phyloP scores from a whole-genome alignment of 2,329 filamentous ascomycete genomes.

The Fusarium pseudoanthophilum region DNA sequence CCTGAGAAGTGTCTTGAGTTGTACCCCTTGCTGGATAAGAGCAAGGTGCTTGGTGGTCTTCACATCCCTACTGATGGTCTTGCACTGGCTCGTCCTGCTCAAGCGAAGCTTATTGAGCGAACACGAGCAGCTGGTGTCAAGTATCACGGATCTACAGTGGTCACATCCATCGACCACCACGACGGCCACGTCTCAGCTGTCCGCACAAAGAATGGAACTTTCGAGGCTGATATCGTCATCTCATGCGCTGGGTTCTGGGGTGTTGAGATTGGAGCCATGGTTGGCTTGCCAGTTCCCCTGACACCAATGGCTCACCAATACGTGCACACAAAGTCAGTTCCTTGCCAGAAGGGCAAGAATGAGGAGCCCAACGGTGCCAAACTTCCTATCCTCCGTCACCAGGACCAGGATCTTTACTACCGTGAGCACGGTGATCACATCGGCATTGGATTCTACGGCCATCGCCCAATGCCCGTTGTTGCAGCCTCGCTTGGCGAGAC shows the following conservation, averaged over 20 bases:
- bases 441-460: constrained; percentile 73
- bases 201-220: constrained; percentile 56
- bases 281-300: constrained; percentile 66
- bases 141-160: constrained; percentile 66
- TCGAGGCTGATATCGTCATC: constrained; percentile 69
- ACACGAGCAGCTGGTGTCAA: constrained; percentile 67
- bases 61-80: constrained; percentile 71
- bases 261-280: constrained; percentile 71
- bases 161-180: constrained; percentile 65
- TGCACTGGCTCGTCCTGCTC: constrained; percentile 69
- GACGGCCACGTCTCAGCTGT: constrained; percentile 67
- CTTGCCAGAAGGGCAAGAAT: constrained; percentile 52
- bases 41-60: constrained; percentile 66
- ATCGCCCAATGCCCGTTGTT: constrained; percentile 68
- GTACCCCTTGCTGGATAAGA: constrained; percentile 65
- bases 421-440: constrained; percentile 71
- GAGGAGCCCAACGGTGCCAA: constrained; percentile 58
- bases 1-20: constrained; percentile 62
- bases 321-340: constrained; percentile 67
- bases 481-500: constrained; percentile 65
- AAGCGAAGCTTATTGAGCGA: constrained; percentile 68
- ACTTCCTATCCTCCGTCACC: constrained; percentile 69
- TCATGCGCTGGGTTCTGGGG: constrained; percentile 75
- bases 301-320: constrained; percentile 73
- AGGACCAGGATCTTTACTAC: constrained; percentile 73